Percentiles rank a stretch among this genome's conserved stretches.
phyloP scores from a whole-genome alignment of 2,329 filamentous ascomycete genomes.

The Ophiostoma novo-ulmi region DNA sequence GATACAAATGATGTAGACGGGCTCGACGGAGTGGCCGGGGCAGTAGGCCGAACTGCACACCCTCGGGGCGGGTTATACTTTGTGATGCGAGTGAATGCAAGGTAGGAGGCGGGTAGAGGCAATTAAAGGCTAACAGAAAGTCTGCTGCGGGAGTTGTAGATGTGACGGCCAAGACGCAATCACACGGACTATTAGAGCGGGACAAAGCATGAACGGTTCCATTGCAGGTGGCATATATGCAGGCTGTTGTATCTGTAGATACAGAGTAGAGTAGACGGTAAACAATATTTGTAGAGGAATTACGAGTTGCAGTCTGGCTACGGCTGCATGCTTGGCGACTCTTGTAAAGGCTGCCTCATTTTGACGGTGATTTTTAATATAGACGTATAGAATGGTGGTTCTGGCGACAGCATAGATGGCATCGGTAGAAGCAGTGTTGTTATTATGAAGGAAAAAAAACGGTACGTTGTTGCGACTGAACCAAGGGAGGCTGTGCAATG shows the following conservation, averaged over 20 bases:
- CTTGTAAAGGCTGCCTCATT: not conserved
- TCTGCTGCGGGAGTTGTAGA: not conserved
- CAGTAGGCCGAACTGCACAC: not conserved
- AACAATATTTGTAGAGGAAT: not conserved
- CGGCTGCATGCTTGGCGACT: not conserved
- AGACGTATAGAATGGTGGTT: no score
- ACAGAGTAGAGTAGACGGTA: not conserved
- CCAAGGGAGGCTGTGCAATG: not conserved
- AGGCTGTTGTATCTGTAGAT: not conserved
- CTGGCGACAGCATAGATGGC: no score
- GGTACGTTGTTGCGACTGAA: not conserved
- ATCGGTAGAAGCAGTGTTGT: not conserved
- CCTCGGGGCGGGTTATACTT: not conserved
- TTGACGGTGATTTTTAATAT: no score
- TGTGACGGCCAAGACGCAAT: constrained; percentile 4
- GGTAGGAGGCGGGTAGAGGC: no score
- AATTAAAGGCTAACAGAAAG: no score
- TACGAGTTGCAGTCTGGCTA: not conserved
- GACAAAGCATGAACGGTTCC: not conserved
- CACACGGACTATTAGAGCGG: not conserved
- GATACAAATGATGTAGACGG: not conserved
- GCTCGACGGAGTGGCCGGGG: not conserved
- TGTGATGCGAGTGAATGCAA: no score
- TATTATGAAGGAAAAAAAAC: no score
- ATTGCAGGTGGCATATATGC: not conserved